Evolutionary conservation across 2,329 filamentous ascomycete genomes (phyloP).

Genomic region (Daldinia sp.): DNA sequence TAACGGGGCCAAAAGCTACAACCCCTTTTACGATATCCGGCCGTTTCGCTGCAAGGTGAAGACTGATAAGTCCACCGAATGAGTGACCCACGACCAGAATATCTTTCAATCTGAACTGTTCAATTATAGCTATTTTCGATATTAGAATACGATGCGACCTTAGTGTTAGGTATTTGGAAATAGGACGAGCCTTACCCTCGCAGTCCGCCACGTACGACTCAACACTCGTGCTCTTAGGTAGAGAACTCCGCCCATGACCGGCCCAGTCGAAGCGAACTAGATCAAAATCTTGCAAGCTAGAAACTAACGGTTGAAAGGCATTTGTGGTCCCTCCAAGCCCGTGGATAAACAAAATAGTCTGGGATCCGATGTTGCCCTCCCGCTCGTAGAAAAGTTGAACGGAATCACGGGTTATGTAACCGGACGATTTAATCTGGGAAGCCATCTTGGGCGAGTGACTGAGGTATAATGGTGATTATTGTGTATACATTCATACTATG

Average conservation of each 20-base stretch:
- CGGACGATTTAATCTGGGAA: slow-evolving; percentile 27
- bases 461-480: neutral
- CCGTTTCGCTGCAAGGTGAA: neutral
- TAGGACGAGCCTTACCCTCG: slow-evolving; percentile 16
- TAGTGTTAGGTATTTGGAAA: neutral
- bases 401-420: slow-evolving; percentile 22
- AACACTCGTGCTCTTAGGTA: slow-evolving; percentile 13
- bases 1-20: neutral
- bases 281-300: slow-evolving; percentile 18
- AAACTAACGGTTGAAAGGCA: slow-evolving; percentile 22
- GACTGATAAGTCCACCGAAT: neutral
- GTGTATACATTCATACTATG: no score
- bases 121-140: neutral
- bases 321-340: slow-evolving; percentile 28
- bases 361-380: slow-evolving; percentile 10
- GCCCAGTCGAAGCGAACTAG: slow-evolving; percentile 29
- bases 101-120: neutral
- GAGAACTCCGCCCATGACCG: slow-evolving; percentile 29
- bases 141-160: neutral
- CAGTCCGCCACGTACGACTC: slow-evolving; percentile 29
- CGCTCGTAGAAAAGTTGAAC: slow-evolving; percentile 30
- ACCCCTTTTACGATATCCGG: slow-evolving; percentile 4
- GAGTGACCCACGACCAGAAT: slow-evolving; percentile 1
- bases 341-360: slow-evolving; percentile 24
- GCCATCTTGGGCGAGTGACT: slow-evolving; percentile 4